Evolutionary conservation across 148 eudicot genomes (phyloP).

Genomic region (Spergularia marina): DNA sequence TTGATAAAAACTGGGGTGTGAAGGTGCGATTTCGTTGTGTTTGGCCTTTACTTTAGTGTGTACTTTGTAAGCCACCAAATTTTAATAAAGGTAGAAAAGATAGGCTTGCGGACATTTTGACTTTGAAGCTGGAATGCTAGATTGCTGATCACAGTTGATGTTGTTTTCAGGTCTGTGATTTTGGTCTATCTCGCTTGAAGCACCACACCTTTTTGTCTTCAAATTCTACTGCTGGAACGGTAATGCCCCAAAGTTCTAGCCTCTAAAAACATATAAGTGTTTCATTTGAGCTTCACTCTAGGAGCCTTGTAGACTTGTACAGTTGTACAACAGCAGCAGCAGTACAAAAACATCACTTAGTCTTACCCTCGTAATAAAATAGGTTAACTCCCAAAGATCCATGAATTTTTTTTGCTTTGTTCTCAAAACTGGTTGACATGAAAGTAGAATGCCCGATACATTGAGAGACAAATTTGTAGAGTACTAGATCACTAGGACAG

Average conservation of each 20-base stretch:
- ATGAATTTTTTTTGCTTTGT: not conserved
- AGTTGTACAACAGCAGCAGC: not conserved
- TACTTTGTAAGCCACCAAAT: constrained; percentile 1
- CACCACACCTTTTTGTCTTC: constrained; percentile 89
- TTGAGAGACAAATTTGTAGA: not conserved
- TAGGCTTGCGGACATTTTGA: not conserved
- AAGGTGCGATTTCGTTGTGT: constrained; percentile 54
- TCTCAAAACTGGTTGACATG: not conserved
- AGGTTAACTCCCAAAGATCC: no score
- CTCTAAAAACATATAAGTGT: constrained; percentile 3
- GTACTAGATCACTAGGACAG: no score
- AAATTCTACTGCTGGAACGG: constrained; percentile 97
- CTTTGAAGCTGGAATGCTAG: not conserved
- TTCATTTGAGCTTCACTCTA: not conserved
- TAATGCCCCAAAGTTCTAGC: constrained; percentile 27
- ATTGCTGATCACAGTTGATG: constrained; percentile 9
- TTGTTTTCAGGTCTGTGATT: constrained; percentile 81
- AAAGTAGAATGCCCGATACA: not conserved
- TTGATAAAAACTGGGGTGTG: constrained; percentile 93
- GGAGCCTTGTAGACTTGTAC: not conserved
- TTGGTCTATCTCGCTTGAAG: constrained; percentile 92
- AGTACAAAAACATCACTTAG: not conserved
- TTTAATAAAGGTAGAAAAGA: not conserved
- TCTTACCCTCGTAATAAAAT: no score
- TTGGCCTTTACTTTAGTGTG: not conserved